Base-by-base conservation (phyloP, 768 basidiomycete genomes). In the Symmetrospora coprosmae region DNA sequence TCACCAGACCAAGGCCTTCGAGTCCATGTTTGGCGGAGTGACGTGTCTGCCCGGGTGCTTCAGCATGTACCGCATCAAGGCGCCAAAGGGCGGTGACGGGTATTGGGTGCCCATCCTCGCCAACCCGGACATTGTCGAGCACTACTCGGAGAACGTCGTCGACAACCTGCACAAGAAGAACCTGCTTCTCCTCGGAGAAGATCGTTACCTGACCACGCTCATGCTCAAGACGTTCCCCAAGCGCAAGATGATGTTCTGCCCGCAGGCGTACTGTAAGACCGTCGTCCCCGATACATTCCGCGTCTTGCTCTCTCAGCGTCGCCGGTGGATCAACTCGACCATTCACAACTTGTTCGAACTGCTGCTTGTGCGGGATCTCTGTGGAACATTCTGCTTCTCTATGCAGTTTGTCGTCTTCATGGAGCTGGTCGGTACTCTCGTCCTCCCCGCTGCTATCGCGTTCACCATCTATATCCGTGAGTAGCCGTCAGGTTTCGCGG, bases 121-220 rank as follows among this genome's bases (percentile, higher is more conserved):
- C 66, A 97, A 97, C 71, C 94, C 94, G 11, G 94, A 99, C 71
- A 88, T 99, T 68, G 87, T 94, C 62, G 89, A 94, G 70, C 92
- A 94, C 72, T 99, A 97, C 71, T 96, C 92, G 43, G 94, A 99
- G 74, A 99, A 99, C 76, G 86, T 97, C 64, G 92, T 99, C 68
- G 94, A 99, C 74, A 96, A 91, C 4, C 75, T 97, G 65, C 94
- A 97, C 81, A 97, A 94, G 84, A 97, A 99, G 81, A 99, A 97
- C 71, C 72, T 97, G 66, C 79, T 97, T 7, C 80, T 97, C 2
- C 83, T 99, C 43, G 94, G 92, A 75, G 94, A 99, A 76, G 92
- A 97, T 87, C 88, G 94, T 62, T 97, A 96, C 74, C 80, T 99
- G 21, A 91, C 92, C 2, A 99, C 92, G 0, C 82, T 99, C 56